Evolutionary conservation across 2,329 filamentous ascomycete species (phyloP), one percentile per base, ranked within the genome.

Genomic region (Ascochyta koolunga): DNA sequence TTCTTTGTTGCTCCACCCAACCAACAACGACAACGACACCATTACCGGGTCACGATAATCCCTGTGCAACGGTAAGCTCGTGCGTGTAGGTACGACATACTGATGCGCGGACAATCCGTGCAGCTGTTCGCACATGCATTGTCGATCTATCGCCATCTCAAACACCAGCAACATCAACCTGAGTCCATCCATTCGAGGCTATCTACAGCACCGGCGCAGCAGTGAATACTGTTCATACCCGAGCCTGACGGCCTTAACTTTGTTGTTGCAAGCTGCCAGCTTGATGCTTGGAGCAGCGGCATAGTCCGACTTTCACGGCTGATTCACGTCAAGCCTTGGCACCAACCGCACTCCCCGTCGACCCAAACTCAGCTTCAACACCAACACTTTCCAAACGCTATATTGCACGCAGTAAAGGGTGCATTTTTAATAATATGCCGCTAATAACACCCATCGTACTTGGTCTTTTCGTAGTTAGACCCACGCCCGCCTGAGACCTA

Each of bases 91-190:
- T 39, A 36, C 29, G 25, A 37, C 22, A 5, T 9, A 25, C 13
- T 13, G 29, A 10, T 16, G 25, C 32, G 18, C 15, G 37, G 33
- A 33, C 9, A 16, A n/a, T n/a, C 13, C 18, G 31, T 41, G 45
- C 52, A 36, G 15, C 32, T 22, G 27, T 36, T 31, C 32, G 46
- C 41, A 47, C 31, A 36, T 51, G 46, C 53, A 38, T 22, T 45
- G 53, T 47, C 42, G 47, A 50, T 51, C 53, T 27, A 31, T 42
- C 42, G 32, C 16, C 46, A 51, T 31, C 53, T 51, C 53, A 50
- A 50, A 47, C 47, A 39, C 31, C n/a, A 35, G 25, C 42, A 50
- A 47, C 42, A 33, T 19, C 46, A 37, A 29, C 46, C 18, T 35
- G 16, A 15, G 7, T 21, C 16, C 19, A 25, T 21, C 9, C 16